These are phyloP conservation scores for Backusella parvicylindrica DNA, from an alignment of 192 early-diverging fungal genomes.

Conservation along the genomic window DNA sequence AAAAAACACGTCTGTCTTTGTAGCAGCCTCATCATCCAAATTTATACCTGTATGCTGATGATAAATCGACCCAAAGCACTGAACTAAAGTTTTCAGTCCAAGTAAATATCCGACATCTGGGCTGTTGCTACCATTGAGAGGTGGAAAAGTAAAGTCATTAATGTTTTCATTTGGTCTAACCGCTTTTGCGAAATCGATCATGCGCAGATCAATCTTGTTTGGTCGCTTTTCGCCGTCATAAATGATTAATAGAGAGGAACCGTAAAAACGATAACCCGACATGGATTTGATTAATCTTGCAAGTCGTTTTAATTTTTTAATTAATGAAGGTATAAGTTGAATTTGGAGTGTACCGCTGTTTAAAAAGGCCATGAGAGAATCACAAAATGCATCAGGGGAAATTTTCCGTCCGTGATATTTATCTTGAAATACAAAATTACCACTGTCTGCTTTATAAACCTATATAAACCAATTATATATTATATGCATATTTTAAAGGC, in stretches of 20 bases:
- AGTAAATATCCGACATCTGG: constrained; percentile 78
- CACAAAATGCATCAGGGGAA: constrained; percentile 74
- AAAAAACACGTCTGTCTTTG: neutral
- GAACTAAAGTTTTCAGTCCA: constrained; percentile 69
- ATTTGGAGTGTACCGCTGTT: constrained; percentile 76
- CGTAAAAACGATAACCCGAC: constrained; percentile 89
- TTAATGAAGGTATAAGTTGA: constrained; percentile 77
- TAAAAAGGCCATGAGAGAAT: constrained; percentile 76
- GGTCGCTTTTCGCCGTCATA: constrained; percentile 60
- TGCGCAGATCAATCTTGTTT: constrained; percentile 72
- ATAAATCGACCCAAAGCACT: constrained; percentile 63
- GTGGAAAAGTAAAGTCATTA: constrained; percentile 34
- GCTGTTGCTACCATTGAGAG: constrained; percentile 35
- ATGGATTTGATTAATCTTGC: constrained; percentile 74
- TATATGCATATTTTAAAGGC: neutral
- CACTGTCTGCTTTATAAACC: constrained; percentile 80
- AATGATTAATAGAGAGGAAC: constrained; percentile 82
- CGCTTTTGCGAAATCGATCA: constrained; percentile 98
- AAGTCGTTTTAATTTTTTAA: constrained; percentile 72
- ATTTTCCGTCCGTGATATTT: constrained; percentile 95
- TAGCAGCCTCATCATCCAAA: neutral
- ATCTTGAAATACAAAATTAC: constrained; percentile 84
- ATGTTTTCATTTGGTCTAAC: constrained; percentile 50
- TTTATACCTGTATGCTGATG: constrained; percentile 24
- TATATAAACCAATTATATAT: constrained; percentile 17